A percentile compares a stretch with the other conserved stretches of the same genome.
phyloP scores from a whole-genome alignment of 108 stramenopile genomes.

The Cylindrotheca closterium region DNA sequence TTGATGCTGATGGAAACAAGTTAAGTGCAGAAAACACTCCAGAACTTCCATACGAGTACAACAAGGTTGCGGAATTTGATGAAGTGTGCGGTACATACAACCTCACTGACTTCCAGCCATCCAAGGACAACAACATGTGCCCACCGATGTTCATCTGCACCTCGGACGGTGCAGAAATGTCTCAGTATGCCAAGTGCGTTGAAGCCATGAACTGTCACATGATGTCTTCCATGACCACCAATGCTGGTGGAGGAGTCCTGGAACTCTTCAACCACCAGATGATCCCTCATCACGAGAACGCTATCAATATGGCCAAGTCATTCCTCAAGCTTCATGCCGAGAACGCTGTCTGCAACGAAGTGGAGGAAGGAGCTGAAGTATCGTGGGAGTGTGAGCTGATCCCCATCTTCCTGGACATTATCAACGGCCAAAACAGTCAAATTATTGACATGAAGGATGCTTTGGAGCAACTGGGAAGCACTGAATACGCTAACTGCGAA shows the following conservation, averaged over 20 bases:
- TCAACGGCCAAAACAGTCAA: slow-evolving; percentile 78
- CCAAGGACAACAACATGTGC: slow-evolving; percentile 30
- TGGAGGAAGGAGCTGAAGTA: not conserved
- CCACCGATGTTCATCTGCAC: slow-evolving; percentile 55
- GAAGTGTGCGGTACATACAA: slow-evolving; percentile 16
- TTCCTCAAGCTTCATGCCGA: slow-evolving; percentile 63
- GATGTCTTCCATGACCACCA: slow-evolving; percentile 66
- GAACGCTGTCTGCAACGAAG: too few relatives aligned
- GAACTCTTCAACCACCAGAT: slow-evolving; percentile 72
- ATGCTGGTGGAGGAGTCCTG: slow-evolving; percentile 4
- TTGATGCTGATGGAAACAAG: slow-evolving; percentile 15
- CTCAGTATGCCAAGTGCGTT: slow-evolving; percentile 49
- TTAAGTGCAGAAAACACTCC: slow-evolving; percentile 10
- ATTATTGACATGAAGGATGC: slow-evolving; percentile 70
- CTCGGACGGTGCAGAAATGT: not conserved
- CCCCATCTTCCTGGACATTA: slow-evolving; percentile 53
- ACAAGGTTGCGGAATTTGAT: slow-evolving; percentile 4
- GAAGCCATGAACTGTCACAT: slow-evolving; percentile 82
- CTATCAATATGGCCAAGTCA: slow-evolving; percentile 90
- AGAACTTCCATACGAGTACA: slow-evolving; percentile 7
- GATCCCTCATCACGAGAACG: slow-evolving; percentile 93
- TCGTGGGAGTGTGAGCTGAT: slow-evolving; percentile 57
- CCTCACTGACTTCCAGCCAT: slow-evolving; percentile 30
- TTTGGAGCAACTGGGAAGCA: slow-evolving; percentile 31
- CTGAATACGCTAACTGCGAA: slow-evolving; percentile 21